Percentiles rank a stretch among this genome's conserved stretches.
phyloP scores from a whole-genome alignment of 202 grass and related monocot genomes.

The Dendrocalamus latiflorus region DNA sequence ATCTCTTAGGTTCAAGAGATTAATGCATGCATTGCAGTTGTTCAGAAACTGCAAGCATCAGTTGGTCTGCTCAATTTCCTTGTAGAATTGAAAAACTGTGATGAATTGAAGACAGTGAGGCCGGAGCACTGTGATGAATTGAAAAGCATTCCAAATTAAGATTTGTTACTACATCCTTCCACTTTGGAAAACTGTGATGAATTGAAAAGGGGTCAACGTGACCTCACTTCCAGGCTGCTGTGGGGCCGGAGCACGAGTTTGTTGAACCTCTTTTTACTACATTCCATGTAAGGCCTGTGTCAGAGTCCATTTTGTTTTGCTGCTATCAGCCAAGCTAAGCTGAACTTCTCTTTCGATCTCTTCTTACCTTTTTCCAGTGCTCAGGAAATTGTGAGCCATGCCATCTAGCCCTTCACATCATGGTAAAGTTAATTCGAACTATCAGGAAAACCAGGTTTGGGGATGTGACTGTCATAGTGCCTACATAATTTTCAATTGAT shows the following conservation, averaged over 20 bases:
- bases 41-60: background rate
- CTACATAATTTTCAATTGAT: background rate
- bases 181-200: background rate
- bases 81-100: too few species aligned
- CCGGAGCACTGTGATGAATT: too few species aligned
- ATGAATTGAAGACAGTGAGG: too few species aligned
- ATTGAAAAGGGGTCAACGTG: background rate
- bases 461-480: background rate
- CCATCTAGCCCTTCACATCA: background rate
- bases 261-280: too few species aligned
- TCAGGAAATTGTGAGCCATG: background rate
- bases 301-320: slow-evolving; percentile 1
- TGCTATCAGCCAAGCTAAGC: background rate
- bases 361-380: background rate
- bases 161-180: background rate
- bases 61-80: background rate
- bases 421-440: background rate
- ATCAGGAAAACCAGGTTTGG: background rate
- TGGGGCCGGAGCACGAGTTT: background rate
- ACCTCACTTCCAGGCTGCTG: background rate
- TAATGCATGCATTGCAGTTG: background rate
- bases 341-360: background rate
- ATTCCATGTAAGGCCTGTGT: background rate
- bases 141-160: background rate
- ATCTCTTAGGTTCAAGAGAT: background rate